Evolutionary conservation across 306 rosid species (phyloP).

Genomic region (Canavalia gladiata): DNA sequence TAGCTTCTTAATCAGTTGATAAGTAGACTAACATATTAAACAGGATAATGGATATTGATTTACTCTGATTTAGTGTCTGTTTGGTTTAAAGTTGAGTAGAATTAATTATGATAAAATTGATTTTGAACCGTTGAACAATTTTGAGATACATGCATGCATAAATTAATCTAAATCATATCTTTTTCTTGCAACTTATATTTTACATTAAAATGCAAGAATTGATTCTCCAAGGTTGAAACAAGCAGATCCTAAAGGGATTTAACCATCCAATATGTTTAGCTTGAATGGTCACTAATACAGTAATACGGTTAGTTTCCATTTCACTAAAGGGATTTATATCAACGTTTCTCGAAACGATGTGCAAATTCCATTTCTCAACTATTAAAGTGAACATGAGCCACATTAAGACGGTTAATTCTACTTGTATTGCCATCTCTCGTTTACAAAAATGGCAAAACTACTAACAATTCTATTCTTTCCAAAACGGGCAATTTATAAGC

Average conservation of each 20-base stretch:
- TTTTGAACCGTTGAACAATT: no score
- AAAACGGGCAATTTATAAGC: not conserved
- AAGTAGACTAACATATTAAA: conserved; percentile 14
- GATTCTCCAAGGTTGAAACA: no score
- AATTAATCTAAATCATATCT: no score
- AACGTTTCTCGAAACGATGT: no score
- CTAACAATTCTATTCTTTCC: conserved; percentile 15
- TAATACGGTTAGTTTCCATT: not conserved
- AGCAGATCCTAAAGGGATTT: not conserved
- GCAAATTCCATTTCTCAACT: not conserved
- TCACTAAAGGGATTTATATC: not conserved
- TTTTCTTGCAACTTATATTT: no score
- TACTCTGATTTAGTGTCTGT: not conserved
- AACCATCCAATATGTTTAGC: not conserved
- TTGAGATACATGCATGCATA: no score
- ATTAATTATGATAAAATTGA: no score
- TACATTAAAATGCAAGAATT: no score
- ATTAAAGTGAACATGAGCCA: not conserved
- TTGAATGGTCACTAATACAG: not conserved
- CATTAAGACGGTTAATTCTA: conserved; percentile 30
- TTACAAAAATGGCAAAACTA: not conserved
- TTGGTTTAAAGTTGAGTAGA: no score
- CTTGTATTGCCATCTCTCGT: not conserved
- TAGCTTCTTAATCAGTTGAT: conserved; percentile 9
- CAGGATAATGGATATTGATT: not conserved